Evolutionary conservation across 176 grass and related monocot genomes (phyloP), one percentile per base, ranked within the genome.

Genomic region (Stipa capillata): DNA sequence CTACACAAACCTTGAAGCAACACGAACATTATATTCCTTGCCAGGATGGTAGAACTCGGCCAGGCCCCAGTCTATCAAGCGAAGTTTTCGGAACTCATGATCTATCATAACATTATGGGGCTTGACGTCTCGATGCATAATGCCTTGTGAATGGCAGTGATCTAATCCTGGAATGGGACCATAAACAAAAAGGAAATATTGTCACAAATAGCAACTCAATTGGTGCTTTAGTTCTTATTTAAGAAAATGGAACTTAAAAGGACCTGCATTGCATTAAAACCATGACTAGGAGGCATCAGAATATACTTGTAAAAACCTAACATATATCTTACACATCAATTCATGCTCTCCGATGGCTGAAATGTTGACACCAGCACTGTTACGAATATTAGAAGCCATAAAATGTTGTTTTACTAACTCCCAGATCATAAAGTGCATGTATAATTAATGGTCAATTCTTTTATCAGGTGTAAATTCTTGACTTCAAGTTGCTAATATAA

Each of bases 71-170:
- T 97, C 94, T 91, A 97, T 97, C 55, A 97, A 77, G 5, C 94
- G 86, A 64, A 97, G 89, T 81, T 97, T 97, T 16, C 87, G 91
- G 57, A 97, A 87, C 32, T 97, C 89, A 48, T 97, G 94, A 68
- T 97, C 94, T 39, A 97, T 97, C 94, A 97, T 97, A 70, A 97
- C 91, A 88, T 97, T 97, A 65, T 97, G 94, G 31, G 94, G 94
- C 53, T 97, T 94, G 42, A 97, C 94, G 92, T 97, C 94, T 82
- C 94, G 89, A 88, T 97, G 94, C 91, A 97, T 97, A 72, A 97
- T 94, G 65, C 94, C 94, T 81, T 94, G 87, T 40, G 91, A 97
- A 83, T 97, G 94, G 76, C 94, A 94, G 57, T 94, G 90, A 85
- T 97, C 94, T 53, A 97, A 78, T 61, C 91, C 94, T 97, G 69